Conservation (phyloP, 148 eudicot species). For the Nyssa sinensis region DNA sequence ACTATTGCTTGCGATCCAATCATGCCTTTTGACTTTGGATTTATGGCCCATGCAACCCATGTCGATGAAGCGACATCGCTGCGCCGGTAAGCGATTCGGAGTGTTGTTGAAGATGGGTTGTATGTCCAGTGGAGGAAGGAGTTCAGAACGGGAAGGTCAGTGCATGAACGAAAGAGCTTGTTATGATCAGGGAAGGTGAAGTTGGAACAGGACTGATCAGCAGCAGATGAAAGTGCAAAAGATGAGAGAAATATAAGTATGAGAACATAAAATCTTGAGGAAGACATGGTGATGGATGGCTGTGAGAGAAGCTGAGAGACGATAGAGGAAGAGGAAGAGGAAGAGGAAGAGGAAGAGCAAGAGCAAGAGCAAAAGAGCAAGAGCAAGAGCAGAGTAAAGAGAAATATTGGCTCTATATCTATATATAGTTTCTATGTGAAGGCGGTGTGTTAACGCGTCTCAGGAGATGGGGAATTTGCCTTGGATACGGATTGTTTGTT, state of each 20-base stretch:
- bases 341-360: too few species aligned
- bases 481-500: too few species aligned
- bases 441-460: too few species aligned
- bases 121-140: constrained; percentile 33
- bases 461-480: too few species aligned
- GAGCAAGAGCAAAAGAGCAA: too few species aligned
- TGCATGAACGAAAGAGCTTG: constrained; percentile 16
- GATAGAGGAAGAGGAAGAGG: too few species aligned
- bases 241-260: background rate
- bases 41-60: constrained; percentile 24
- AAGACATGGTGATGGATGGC: too few species aligned
- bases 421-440: too few species aligned
- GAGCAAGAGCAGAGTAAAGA: too few species aligned
- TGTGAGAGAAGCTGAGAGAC: too few species aligned
- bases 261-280: too few species aligned
- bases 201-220: constrained; percentile 17
- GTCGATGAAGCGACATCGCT: constrained; percentile 8
- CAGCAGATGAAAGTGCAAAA: background rate
- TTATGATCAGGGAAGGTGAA: constrained; percentile 13
- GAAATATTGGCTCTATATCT: too few species aligned
- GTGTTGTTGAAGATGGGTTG: constrained; percentile 20
- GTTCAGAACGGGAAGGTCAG: constrained; percentile 15
- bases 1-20: constrained; percentile 13
- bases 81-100: constrained; percentile 25
- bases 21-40: constrained; percentile 10